Conservation (phyloP, 805 yeast species). For the Candida sphagnicola region DNA sequence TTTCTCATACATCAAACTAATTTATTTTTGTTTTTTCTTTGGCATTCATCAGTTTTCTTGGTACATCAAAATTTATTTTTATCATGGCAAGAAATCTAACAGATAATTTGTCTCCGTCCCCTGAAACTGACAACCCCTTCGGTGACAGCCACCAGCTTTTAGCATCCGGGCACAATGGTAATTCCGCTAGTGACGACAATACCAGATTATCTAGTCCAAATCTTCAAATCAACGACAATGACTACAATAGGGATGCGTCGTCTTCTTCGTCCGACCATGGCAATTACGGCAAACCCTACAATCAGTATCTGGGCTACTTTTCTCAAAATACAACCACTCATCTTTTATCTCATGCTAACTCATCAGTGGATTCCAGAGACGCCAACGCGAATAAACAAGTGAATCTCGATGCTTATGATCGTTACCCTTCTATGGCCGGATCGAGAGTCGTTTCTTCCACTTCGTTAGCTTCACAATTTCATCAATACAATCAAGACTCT, state of each 20-base stretch:
- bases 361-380: not conserved
- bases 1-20: no score
- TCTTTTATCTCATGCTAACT: slow-evolving; percentile 1
- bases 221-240: not conserved
- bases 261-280: not conserved
- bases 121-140: not conserved
- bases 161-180: not conserved
- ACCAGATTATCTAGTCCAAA: not conserved
- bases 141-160: not conserved
- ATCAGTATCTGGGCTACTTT: not conserved
- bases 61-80: not conserved
- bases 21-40: no score
- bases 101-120: not conserved
- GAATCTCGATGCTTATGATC: slow-evolving; percentile 36
- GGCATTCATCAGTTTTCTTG: no score
- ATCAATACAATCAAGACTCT: not conserved
- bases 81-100: not conserved
- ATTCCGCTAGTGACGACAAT: not conserved
- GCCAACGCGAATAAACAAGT: not conserved
- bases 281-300: not conserved
- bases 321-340: not conserved
- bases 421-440: slow-evolving; percentile 61
- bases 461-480: slow-evolving; percentile 11
- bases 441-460: slow-evolving; percentile 54
- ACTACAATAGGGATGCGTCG: not conserved